Percentiles rank a stretch among this genome's conserved stretches.
Conservation (phyloP, 2,329 filamentous ascomycete species). For the Huntiella decipiens region DNA sequence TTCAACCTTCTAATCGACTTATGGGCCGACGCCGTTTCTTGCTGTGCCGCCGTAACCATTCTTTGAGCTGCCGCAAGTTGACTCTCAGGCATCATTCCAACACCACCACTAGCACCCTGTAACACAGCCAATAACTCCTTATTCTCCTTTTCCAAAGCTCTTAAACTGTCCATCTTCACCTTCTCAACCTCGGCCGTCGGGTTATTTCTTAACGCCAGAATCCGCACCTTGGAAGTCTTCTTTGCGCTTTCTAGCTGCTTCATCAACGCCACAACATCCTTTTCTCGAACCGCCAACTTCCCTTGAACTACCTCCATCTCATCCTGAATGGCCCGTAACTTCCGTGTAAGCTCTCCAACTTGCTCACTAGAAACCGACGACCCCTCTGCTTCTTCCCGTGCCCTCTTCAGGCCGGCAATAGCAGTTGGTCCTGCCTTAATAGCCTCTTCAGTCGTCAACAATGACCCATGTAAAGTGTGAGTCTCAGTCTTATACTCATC, state of each 20-base stretch:
- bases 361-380: constrained; percentile 43
- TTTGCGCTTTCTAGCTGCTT: constrained; percentile 52
- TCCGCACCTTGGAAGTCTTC: constrained; percentile 54
- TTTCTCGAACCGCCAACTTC: constrained; percentile 49
- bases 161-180: constrained; percentile 64
- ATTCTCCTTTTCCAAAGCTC: constrained; percentile 66
- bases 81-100: constrained; percentile 52
- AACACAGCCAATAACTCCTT: constrained; percentile 61
- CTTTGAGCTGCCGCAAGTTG: constrained; percentile 58
- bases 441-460: constrained; percentile 42
- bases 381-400: constrained; percentile 34
- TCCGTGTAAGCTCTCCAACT: constrained; percentile 66
- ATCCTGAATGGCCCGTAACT: constrained; percentile 71
- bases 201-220: constrained; percentile 78
- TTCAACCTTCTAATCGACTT: constrained; percentile 76
- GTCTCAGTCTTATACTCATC: constrained; percentile 74
- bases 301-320: constrained; percentile 52
- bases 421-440: constrained; percentile 18
- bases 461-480: constrained; percentile 50
- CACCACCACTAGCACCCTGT: constrained; percentile 17
- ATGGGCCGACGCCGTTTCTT: constrained; percentile 52
- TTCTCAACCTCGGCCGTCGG: constrained; percentile 73
- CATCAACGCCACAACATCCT: constrained; percentile 52
- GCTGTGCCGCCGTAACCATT: constrained; percentile 52
- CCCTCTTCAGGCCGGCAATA: constrained; percentile 31